Conservation (phyloP, 345 rosid species). For the Angophora floribunda region DNA sequence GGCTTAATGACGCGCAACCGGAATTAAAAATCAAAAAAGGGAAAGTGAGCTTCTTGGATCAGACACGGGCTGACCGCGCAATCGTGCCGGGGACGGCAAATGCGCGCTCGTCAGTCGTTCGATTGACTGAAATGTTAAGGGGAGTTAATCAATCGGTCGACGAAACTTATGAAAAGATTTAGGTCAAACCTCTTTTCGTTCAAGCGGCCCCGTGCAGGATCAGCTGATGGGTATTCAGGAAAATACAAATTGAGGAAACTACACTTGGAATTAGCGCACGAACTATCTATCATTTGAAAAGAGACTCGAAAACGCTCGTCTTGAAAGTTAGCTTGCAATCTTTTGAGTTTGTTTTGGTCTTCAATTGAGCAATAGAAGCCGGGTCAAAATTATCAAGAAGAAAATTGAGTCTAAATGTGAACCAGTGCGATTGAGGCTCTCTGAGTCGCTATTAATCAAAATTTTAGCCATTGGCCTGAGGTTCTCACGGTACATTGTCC, state of each 20-base stretch:
- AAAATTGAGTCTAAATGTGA: neutral
- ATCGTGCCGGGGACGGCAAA: too few species aligned
- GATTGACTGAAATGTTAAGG: neutral
- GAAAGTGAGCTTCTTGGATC: neutral
- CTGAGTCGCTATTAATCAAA: neutral
- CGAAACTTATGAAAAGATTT: neutral
- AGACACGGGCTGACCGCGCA: neutral
- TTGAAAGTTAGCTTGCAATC: neutral
- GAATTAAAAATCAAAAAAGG: neutral
- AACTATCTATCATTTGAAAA: neutral
- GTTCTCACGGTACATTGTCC: neutral
- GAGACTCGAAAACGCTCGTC: neutral
- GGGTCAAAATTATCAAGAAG: neutral
- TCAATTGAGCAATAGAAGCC: neutral
- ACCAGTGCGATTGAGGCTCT: neutral
- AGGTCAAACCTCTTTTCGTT: neutral
- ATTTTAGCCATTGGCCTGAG: neutral
- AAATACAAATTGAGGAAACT: neutral
- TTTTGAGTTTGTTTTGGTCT: neutral
- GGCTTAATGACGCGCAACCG: neutral
- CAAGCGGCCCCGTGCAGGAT: neutral
- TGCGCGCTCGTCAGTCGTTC: neutral
- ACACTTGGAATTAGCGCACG: neutral
- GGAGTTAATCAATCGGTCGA: neutral
- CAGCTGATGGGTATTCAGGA: neutral